Base-by-base conservation (phyloP, 1,284 basidiomycete species). In the Acaromyces ingoldii region DNA sequence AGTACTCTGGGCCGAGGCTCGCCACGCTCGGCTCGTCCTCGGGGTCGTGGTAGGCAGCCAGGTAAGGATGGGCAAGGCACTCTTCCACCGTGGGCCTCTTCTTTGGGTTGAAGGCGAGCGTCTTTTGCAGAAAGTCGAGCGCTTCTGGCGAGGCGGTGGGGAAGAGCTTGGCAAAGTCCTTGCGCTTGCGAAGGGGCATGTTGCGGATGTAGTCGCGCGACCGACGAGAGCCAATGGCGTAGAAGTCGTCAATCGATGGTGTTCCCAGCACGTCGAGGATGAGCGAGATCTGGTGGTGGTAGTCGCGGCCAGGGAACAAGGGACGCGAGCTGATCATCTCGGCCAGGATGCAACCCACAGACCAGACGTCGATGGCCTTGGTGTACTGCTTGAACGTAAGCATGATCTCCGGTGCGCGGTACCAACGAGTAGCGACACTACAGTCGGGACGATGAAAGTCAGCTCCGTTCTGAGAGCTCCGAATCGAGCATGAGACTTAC, bases 321-420 rank as follows among this genome's bases (percentile, higher is more conserved):
- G 92, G 91, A 68, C 91, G 88, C 21, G 91, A 88, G 2, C 85
- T 87, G 5, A 97, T 80, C 91, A 97, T 96, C 79, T 97, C 92
- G 1, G 91, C 93, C 28, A 96, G 82, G 74, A 97, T 95, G 75
- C 92, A 96, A 5, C 92, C 92, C 25, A 97, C 89, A 9, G 89
- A 91, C 92, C 92, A 95, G 15, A 71, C 53, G 30, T 71, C 68
- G 28, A 71, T 68, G 9, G 68, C 66, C 52, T 71, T 69, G n/a
- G 68, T 65, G 57, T 71, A 71, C 49, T 55, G 29, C 34, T 57
- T 55, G 56, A 62, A 63, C 17, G 60, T 65, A 22, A 67, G 57
- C 65, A 67, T 67, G 49, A 67, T 67, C 43, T 67, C 65, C 0
- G 64, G 65, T 22, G 65, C 65, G 13, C 65, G 62, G 42, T 67